Percentiles rank a stretch among this genome's conserved stretches.
phyloP scores from a whole-genome alignment of 805 yeast genomes.

The Zygotorulaspora danielsina region DNA sequence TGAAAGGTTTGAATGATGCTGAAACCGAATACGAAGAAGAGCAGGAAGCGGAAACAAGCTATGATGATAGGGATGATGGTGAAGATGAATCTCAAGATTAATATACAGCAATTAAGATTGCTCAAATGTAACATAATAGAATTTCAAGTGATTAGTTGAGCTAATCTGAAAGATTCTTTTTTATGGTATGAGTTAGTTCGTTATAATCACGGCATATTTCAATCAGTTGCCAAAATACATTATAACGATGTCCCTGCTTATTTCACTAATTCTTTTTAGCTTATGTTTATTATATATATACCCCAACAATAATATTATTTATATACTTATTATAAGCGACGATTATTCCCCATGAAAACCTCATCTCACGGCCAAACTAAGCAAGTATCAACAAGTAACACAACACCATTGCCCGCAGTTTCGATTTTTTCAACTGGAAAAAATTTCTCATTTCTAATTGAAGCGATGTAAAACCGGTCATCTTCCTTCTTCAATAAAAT shows the following conservation, averaged over 20 bases:
- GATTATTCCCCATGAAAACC: background rate
- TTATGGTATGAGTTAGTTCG: too few relatives aligned
- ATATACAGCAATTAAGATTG: conserved; percentile 8
- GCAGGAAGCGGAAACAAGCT: conserved; percentile 2
- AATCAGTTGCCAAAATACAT: too few relatives aligned
- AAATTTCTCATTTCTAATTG: conserved; percentile 35
- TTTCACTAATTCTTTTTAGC: background rate
- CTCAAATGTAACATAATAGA: conserved; percentile 13
- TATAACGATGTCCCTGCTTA: too few relatives aligned
- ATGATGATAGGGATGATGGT: conserved; percentile 19
- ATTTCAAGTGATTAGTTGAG: conserved; percentile 12
- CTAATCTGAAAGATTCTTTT: too few relatives aligned
- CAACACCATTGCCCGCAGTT: conserved; percentile 44
- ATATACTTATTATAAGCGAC: background rate
- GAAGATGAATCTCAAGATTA: conserved; percentile 8
- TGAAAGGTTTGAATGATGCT: conserved; percentile 15
- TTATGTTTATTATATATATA: background rate
- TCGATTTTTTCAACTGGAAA: conserved; percentile 35
- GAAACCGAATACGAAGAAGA: conserved; percentile 6
- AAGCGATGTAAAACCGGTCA: conserved; percentile 36
- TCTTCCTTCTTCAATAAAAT: conserved; percentile 38
- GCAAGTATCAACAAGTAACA: conserved; percentile 39
- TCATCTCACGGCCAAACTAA: conserved; percentile 35
- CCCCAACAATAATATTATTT: conserved; percentile 2
- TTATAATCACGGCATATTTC: too few relatives aligned